Base-by-base conservation (phyloP, 179 eudicot genomes). In the Nepenthes alata region DNA sequence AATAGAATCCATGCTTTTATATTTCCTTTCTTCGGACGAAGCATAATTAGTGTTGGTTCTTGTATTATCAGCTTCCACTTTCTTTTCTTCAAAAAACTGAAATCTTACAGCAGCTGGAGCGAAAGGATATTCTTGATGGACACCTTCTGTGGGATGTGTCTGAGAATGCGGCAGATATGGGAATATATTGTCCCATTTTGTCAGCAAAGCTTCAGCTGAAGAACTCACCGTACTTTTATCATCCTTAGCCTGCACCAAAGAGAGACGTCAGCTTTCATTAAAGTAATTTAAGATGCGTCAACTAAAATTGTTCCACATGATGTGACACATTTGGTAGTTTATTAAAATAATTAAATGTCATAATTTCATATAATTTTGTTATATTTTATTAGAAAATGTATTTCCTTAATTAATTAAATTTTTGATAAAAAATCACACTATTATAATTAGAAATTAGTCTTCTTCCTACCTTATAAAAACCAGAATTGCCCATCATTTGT, bases 191-290 rank as follows among this genome's bases (percentile, higher is more conserved):
- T 70, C 68, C 87, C 81, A 76, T 57, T 80, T 85, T 63, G 70
- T 77, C 72, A 76, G 80, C 57, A 79, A 58, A 51, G 65, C 77
- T 69, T 50, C 62, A 5, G 77, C 53, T 39, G 70, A 72, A 47
- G 79, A 75, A 67, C 67, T 71, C 55, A 69, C 37, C 65, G 78
- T 53, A 59, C 61, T 57, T 36, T 64, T 65, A 67, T 79, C 85
- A 47, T 75, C 81, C 71, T 74, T 70, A 62, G 85, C 87, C 97
- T 91, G 97, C 85, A 82, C 85, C 74, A 69, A 74, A 65, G 65
- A 81, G 53, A 55, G 58, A 58, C 57, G 59, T 67, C 55, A 65
- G 74, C 69, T 70, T 70, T 67, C 63, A 64, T 66, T 56, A 47
- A 67, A 59, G 70, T 38, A 67, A 41, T 5, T 47, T 49, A 37